Percentiles rank a stretch among this genome's conserved stretches.
Evolutionary conservation across 805 yeast genomes (phyloP).

Genomic region (Pichia kluyveri): DNA sequence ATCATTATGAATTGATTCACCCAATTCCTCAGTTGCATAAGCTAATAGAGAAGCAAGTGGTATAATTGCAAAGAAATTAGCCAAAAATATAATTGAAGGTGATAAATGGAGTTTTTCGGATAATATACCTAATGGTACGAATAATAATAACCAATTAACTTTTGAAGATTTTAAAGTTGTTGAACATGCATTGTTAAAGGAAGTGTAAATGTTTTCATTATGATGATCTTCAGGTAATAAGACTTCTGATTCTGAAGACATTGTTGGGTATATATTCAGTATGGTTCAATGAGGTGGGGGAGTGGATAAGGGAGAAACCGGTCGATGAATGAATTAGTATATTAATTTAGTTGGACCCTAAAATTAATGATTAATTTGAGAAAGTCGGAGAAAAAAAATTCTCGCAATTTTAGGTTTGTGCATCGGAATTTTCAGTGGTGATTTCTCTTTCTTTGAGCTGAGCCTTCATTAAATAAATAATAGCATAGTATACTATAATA

Average conservation of each 20-base stretch:
- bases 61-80: constrained; percentile 83
- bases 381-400: too few species aligned
- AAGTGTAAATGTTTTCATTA: background rate
- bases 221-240: background rate
- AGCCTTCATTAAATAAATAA: too few species aligned
- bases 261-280: background rate
- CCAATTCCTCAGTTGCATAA: constrained; percentile 86
- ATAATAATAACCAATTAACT: constrained; percentile 65
- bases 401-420: too few species aligned
- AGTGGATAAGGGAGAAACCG: too few species aligned
- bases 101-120: constrained; percentile 55
- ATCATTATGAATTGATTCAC: constrained; percentile 73
- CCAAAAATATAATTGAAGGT: constrained; percentile 47
- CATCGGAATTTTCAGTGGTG: too few species aligned
- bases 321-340: too few species aligned
- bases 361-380: too few species aligned
- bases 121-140: constrained; percentile 84
- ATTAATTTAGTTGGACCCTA: too few species aligned
- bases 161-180: constrained; percentile 30
- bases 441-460: too few species aligned
- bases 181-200: background rate
- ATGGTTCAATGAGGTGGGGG: too few species aligned
- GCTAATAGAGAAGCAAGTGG: constrained; percentile 89
- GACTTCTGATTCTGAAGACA: constrained; percentile 1
- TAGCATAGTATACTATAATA: too few species aligned